Evolutionary conservation across 2,329 filamentous ascomycete genomes (phyloP), one percentile per base, ranked within the genome.

Genomic region (Leptosphaerulina australis): DNA sequence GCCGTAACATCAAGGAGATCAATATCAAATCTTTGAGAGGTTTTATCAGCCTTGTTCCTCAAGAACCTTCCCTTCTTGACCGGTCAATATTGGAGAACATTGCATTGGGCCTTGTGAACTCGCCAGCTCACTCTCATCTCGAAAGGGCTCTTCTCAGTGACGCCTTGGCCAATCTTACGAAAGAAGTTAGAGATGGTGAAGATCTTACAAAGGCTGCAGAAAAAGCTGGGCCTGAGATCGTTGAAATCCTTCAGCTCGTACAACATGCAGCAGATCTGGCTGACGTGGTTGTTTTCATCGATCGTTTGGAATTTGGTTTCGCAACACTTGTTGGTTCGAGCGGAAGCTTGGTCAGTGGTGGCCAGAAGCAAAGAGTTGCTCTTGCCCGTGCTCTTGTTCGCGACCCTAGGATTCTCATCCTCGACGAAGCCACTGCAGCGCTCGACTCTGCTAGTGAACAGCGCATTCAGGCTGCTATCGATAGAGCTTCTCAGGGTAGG

Each of bases 361-460:
- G 74, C 0, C 83, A 87, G 61, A 78, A 81, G 41, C 84, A 87
- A 60, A 75, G 83, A 4, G 75, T 87, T 44, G 82, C 82, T 6
- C 74, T 86, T 5, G 83, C 84, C 1, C 74, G 83, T 14, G 72
- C 72, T 4, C 69, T 87, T 11, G 78, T 86, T 22, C 75, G 79
- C 3, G 76, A 85, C 35, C 83, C 83, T 2, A 75, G 75, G 39
- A 79, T 87, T 7, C 72, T 86, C 3, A 75, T 87, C 9, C 72
- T 86, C 2, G 84, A 87, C 34, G 84, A 87, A 62, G 83, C 83
- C 2, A 87, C 84, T 1, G 79, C 82, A 0, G 78, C 83, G 1
- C 74, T 87, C 0, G 84, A 87, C 62, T 83, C 82, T 11, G 76
- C 76, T 2, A 83, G 78, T 36, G 84, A 86, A 60, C 74, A 74